Percentiles rank a stretch among this genome's conserved stretches.
These are phyloP conservation scores for Verticillium zaregamsianum DNA, from an alignment of 2,329 filamentous ascomycete genomes.

Conservation along the genomic window DNA sequence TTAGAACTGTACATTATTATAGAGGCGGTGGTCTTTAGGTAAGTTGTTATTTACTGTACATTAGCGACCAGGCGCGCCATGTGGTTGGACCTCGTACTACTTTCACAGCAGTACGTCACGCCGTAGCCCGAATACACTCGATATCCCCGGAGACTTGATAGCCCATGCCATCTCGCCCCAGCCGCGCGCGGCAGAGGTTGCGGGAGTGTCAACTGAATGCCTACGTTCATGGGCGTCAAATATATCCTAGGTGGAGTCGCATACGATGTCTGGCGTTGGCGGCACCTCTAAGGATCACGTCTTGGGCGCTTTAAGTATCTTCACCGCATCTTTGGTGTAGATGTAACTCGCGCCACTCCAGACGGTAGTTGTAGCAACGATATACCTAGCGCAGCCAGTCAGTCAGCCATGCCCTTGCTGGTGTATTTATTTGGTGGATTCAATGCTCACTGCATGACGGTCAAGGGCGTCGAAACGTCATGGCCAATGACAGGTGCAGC, in stretches of 20 bases:
- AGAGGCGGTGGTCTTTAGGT: too few species aligned
- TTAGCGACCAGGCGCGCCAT: too few species aligned
- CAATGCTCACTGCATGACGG: slow-evolving; percentile 57
- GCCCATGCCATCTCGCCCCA: too few species aligned
- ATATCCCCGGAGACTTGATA: too few species aligned
- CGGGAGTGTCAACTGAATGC: too few species aligned
- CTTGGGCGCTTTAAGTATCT: slow-evolving; percentile 56
- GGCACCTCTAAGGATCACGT: not conserved
- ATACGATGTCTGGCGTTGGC: not conserved
- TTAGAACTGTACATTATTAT: too few species aligned
- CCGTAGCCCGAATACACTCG: too few species aligned
- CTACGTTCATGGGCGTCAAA: too few species aligned
- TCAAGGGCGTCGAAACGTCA: slow-evolving; percentile 51
- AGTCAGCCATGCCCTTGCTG: not conserved
- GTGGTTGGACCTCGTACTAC: too few species aligned
- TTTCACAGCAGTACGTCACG: too few species aligned
- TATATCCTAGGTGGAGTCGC: not conserved
- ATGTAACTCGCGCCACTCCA: slow-evolving; percentile 95
- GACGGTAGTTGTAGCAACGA: slow-evolving; percentile 83
- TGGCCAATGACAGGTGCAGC: slow-evolving; percentile 70
- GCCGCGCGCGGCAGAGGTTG: too few species aligned
- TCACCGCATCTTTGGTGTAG: slow-evolving; percentile 86
- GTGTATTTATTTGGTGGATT: not conserved
- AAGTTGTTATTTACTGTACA: too few species aligned
- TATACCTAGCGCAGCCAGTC: slow-evolving; percentile 49